These are phyloP conservation scores for Colletotrichum euphorbiae DNA, from an alignment of 2,329 filamentous ascomycete species.

Conservation along the genomic window DNA sequence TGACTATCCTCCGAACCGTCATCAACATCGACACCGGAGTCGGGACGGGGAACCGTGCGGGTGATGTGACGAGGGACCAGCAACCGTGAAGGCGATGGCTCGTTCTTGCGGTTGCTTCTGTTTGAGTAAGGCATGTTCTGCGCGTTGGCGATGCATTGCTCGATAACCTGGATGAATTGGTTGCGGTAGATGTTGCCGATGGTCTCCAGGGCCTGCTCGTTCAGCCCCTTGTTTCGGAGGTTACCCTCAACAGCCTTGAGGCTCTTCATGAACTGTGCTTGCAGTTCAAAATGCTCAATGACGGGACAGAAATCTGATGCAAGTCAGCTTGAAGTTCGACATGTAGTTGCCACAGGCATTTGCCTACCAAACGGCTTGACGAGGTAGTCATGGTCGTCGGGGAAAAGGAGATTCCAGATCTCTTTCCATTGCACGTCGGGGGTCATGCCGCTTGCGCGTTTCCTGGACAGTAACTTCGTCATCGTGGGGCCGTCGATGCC, in stretches of 20 bases:
- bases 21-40: slow-evolving; percentile 54
- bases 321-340: neutral
- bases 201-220: slow-evolving; percentile 52
- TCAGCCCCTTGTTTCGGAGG: slow-evolving; percentile 53
- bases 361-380: slow-evolving; percentile 48
- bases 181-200: slow-evolving; percentile 54
- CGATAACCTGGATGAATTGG: slow-evolving; percentile 54
- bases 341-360: neutral
- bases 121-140: slow-evolving; percentile 55
- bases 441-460: slow-evolving; percentile 53
- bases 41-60: slow-evolving; percentile 48
- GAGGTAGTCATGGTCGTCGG: slow-evolving; percentile 52
- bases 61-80: slow-evolving; percentile 42
- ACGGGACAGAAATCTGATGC: slow-evolving; percentile 53
- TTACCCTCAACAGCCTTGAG: slow-evolving; percentile 49
- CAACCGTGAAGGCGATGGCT: slow-evolving; percentile 41
- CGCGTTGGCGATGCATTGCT: slow-evolving; percentile 50
- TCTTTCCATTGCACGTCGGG: slow-evolving; percentile 55
- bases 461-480: slow-evolving; percentile 54
- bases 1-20: slow-evolving; percentile 51
- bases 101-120: slow-evolving; percentile 54
- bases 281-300: slow-evolving; percentile 56
- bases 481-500: slow-evolving; percentile 55
- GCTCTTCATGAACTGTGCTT: slow-evolving; percentile 48
- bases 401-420: slow-evolving; percentile 57